Evolutionary conservation across 108 stramenopile genomes (phyloP), one percentile per base, ranked within the genome.

Genomic region (Skeletonema potamos): DNA sequence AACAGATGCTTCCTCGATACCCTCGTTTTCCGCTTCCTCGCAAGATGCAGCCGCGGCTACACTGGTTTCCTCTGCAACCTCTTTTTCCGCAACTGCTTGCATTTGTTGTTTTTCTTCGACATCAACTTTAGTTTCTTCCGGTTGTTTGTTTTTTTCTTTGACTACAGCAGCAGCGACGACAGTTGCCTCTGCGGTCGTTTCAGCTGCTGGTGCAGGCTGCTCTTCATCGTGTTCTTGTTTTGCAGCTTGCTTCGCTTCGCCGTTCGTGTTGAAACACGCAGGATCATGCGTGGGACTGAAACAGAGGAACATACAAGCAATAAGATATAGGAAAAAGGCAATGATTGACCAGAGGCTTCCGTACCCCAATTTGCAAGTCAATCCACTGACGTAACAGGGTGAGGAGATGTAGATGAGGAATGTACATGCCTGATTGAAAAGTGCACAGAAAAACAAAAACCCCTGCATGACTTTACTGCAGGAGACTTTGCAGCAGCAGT

Each of bases 211-310:
- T 51, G 48, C 58, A 17, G 58, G 58, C 32, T 59, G 26, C 24
- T 26, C 58, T 34, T 59, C 33, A 18, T 34, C 58, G 9, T 59
- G 9, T 24, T 54, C 8, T 6, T 34, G 17, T 34, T 59, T 59
- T 9, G 18, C 48, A 51, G 20, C 48, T 8, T 7, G 8, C 24
- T 30, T 29, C 36, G 24, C 24, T 29, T 9, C 58, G 17, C 33
- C 33, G 10, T 59, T 29, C 18, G 5, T n/a, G 18, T n/a, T 57
- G 30, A 28, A 30, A 20, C 58, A 59, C 13, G 9, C 13, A 30
- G 58, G 58, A 29, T 59, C 58, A 34, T 59, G 58, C 33, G 30
- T 59, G 10, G 58, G 58, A 34, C 58, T 59, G 58, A 18, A 59
- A 24, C 58, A 59, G 20, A 59, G 26, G 20, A 59, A 33, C 9